These are phyloP conservation scores for Aureobasidium sp. DNA, from an alignment of 2,329 filamentous ascomycete genomes.

Conservation along the genomic window DNA sequence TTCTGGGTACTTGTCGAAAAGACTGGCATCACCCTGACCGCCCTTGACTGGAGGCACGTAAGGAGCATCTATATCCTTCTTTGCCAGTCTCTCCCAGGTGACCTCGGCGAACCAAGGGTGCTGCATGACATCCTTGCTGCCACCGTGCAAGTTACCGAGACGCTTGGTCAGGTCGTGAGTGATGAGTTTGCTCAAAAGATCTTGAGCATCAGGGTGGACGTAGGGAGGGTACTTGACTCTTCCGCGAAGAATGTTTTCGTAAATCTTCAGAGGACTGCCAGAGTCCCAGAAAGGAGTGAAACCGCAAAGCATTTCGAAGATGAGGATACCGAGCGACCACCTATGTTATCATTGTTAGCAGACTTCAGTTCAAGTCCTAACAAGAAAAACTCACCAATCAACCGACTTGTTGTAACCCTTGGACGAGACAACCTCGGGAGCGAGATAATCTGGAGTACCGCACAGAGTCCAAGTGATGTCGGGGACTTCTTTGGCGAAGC, in stretches of 20 bases:
- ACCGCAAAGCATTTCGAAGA: slow-evolving; percentile 98
- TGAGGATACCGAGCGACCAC: slow-evolving; percentile 97
- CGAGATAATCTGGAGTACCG: slow-evolving; percentile 93
- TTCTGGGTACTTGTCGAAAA: slow-evolving; percentile 97
- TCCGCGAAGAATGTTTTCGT: slow-evolving; percentile 96
- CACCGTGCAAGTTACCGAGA: slow-evolving; percentile 85
- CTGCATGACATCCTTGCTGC: slow-evolving; percentile 84
- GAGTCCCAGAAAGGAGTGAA: slow-evolving; percentile 99
- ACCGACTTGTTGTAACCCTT: slow-evolving; percentile 99
- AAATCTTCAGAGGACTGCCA: slow-evolving; percentile 97
- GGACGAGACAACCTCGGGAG: slow-evolving; percentile 95
- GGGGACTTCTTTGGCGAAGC: slow-evolving; percentile 94
- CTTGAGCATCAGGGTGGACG: slow-evolving; percentile 87
- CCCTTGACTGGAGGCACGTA: slow-evolving; percentile 95
- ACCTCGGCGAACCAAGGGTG: slow-evolving; percentile 97
- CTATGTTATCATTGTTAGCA: slow-evolving; percentile 40
- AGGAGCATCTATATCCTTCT: slow-evolving; percentile 96
- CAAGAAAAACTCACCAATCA: slow-evolving; percentile 65
- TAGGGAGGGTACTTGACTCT: slow-evolving; percentile 95
- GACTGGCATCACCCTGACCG: slow-evolving; percentile 87
- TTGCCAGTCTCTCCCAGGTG: slow-evolving; percentile 87
- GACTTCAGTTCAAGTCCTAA: neutral
- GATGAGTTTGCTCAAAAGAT: slow-evolving; percentile 85
- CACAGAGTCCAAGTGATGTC: slow-evolving; percentile 99
- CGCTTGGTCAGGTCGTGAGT: slow-evolving; percentile 92